Evolutionary conservation across 495 filamentous ascomycete species (phyloP), one percentile per base, ranked within the genome.

Genomic region (Neurospora discreta): DNA sequence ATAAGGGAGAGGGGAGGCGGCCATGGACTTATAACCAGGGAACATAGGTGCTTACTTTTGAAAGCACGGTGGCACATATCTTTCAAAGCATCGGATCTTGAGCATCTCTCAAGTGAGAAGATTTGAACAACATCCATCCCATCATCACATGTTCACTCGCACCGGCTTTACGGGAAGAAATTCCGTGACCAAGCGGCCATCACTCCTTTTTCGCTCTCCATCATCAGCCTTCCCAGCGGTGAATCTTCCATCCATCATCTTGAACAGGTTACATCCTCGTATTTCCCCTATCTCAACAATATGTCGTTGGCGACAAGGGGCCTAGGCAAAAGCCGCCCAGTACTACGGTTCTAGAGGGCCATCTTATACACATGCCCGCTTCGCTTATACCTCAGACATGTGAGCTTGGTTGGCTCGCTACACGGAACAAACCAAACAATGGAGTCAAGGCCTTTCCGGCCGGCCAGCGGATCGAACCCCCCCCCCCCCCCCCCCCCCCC

Each of bases 311-410:
- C 30, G 26, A 60, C 52, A 26, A 60, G 52, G 52, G 52, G 13
- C 52, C 52, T 23, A 60, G 23, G 2, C 5, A 16, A 60, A 58
- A 60, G 52, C 52, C 52, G 52, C 52, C 52, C 52, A 6, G 52
- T 60, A 60, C 23, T 60, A 60, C 52, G 52, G 23, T 60, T 16
- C 23, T 26, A 60, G 46, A 23, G 23, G 10, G 10, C 5, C 46
- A 26, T 16, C 46, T 16, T 60, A 60, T 16, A 58, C 46, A 1
- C 23, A 8, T 16, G 39, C 52, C 52, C 26, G 30, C 52, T 33
- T 71, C 69, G 52, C 70, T 44, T 68, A 70, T 20, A 40, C 71
- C n/a, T 71, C 69, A 36, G 38, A 71, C 60, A 71, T 70, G 69
- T 60, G 30, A 60, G 68, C 69, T 41, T 18, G 33, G 43, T 72